Base-by-base conservation (phyloP, 148 eudicot species). In the Rhododendron griersonianum region DNA sequence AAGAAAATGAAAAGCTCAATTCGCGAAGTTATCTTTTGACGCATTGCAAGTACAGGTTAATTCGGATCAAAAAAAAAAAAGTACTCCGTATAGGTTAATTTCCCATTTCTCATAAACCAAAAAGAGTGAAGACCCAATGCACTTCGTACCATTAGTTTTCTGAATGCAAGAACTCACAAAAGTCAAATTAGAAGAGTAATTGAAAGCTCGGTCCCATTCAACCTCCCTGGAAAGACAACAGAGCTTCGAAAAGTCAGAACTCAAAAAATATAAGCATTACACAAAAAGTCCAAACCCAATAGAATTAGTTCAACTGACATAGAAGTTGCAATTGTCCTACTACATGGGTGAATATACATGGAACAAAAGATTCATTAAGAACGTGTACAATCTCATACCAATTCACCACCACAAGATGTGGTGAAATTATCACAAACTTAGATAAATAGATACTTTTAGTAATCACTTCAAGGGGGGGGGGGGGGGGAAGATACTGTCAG, bases 171-270 rank as follows among this genome's bases (percentile, higher is more conserved):
- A 78, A 35, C 90, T 85, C 85, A 93, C 76, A 85, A 93, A 93
- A 19, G 87, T 80, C 89, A 90, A 85, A 87, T 93, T 81, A 11
- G 92, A 85, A 2, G 95, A 91, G 84, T 69, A 93, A 86, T 93
- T 90, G 78, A 93, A 93, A 11, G 94, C 91, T 33, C 76, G 81
- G 85, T 93, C 87, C 95, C 95, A 93, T 63, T 93, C 95, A 39
- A 73, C 84, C 74, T 84, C 78, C 91, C 95, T 93, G 87, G 18
- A 82, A 82, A 84, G 7, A 86, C 57, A 86, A 28, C 45, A 30
- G 45, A 84, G 44, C 30, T 73, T 19, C 57, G 5, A 78, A 78
- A 78, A 78, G 21, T 78, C 35, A 41, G 14, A 63, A 83, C 28
- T 1, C 77, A 25, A n/a, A 73, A 11, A 21, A 41, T 37, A 9